Percentiles rank a stretch among this genome's conserved stretches.
These are phyloP conservation scores for Solanum hybrid DNA, from an alignment of 305 asterid genomes.

Conservation along the genomic window DNA sequence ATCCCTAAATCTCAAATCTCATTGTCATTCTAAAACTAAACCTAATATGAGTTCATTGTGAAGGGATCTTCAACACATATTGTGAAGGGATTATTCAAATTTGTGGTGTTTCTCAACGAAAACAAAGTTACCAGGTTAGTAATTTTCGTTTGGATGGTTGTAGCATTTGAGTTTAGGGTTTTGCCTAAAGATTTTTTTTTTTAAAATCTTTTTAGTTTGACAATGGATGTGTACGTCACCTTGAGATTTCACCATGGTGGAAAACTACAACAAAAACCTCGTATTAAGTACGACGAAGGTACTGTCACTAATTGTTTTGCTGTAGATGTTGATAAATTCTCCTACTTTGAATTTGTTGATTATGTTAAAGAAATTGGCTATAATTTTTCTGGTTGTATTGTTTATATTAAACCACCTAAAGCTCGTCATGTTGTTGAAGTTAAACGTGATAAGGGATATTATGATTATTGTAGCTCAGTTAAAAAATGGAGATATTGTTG, in stretches of 20 bases:
- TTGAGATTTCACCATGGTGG: not conserved
- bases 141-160: too few relatives aligned
- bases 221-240: not conserved
- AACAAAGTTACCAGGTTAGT: not conserved
- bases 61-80: not conserved
- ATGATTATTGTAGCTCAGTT: not conserved
- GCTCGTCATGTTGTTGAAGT: not conserved
- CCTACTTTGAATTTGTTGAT: not conserved
- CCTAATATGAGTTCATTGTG: too few relatives aligned
- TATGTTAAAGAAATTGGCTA: not conserved
- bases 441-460: not conserved
- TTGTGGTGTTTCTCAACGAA: not conserved
- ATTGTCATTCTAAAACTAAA: not conserved
- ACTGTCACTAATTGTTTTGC: too few relatives aligned
- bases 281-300: not conserved
- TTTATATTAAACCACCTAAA: not conserved
- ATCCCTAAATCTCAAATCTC: not conserved
- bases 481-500: not conserved
- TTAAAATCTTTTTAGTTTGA: too few relatives aligned
- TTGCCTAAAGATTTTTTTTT: too few relatives aligned
- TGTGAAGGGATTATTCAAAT: too few relatives aligned
- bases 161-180: not conserved
- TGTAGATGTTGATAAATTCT: not conserved
- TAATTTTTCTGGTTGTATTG: too few relatives aligned
- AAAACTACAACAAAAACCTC: not conserved